Conservation (phyloP, 352 stramenopile genomes). For the Pythium dissotocum region DNA sequence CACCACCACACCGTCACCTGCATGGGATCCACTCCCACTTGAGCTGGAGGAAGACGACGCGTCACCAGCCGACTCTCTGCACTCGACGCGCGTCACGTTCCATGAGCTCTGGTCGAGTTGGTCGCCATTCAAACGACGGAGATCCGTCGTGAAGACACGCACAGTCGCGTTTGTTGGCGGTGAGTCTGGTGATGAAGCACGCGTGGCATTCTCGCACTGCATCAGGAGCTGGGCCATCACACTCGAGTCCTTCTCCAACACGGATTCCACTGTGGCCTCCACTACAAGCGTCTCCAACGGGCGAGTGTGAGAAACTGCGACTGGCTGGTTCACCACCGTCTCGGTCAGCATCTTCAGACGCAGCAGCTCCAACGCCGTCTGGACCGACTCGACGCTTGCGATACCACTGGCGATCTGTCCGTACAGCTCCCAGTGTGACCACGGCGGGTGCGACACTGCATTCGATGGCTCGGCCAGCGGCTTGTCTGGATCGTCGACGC, state of each 20-base stretch:
- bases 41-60: neutral
- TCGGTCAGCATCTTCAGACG: constrained; percentile 1
- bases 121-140: neutral
- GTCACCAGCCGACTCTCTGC: neutral
- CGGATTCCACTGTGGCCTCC: neutral
- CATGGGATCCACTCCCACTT: neutral
- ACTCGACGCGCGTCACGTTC: constrained; percentile 12
- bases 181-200: too few relatives aligned
- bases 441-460: constrained; percentile 16
- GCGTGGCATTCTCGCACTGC: constrained; percentile 6
- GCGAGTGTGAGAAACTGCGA: neutral
- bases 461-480: neutral
- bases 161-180: neutral
- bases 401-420: constrained; percentile 11
- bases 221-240: constrained; percentile 11
- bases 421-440: constrained; percentile 27
- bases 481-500: neutral
- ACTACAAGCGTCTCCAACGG: constrained; percentile 4
- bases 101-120: neutral
- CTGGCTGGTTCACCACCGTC: neutral
- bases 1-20: neutral
- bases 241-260: neutral
- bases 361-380: constrained; percentile 15
- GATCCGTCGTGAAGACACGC: constrained; percentile 19
- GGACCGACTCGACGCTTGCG: neutral